A percentile compares a stretch with the other conserved stretches of the same genome.
These are phyloP conservation scores for Exophiala oligosperma DNA, from an alignment of 2,329 filamentous ascomycete species.

Conservation along the genomic window DNA sequence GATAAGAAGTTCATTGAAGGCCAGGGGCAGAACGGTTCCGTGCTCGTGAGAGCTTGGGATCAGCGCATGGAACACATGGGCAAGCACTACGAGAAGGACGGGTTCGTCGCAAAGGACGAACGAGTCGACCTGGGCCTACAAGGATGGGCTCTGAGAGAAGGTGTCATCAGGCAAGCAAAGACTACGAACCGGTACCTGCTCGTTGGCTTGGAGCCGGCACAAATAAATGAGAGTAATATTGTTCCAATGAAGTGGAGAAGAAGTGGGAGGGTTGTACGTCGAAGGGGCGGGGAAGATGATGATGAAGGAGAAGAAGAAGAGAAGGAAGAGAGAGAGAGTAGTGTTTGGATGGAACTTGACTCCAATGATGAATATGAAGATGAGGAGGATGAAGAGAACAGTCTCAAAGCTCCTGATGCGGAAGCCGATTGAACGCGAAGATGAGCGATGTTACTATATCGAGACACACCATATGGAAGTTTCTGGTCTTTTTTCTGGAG, in stretches of 20 bases:
- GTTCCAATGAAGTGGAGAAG: conserved; percentile 1
- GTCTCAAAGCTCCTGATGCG: no score
- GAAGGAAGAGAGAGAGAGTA: conserved; percentile 11
- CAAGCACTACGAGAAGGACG: conserved; percentile 69
- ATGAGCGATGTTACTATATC: no score
- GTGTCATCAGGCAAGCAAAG: conserved; percentile 22
- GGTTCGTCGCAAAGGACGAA: conserved; percentile 30
- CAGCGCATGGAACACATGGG: conserved; percentile 85
- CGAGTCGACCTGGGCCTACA: conserved; percentile 42
- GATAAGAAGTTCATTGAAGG: conserved; percentile 25
- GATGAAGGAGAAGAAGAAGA: not conserved
- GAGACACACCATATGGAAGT: no score
- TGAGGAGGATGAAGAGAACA: not conserved
- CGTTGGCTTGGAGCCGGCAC: conserved; percentile 10
- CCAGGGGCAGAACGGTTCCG: not conserved
- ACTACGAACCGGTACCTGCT: conserved; percentile 22
- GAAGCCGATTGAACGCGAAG: no score
- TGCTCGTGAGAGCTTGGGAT: conserved; percentile 64
- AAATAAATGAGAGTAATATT: not conserved
- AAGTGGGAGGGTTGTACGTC: conserved; percentile 2
- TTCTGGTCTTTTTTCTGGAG: no score
- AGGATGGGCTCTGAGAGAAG: conserved; percentile 41
- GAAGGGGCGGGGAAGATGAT: conserved; percentile 5
- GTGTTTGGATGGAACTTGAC: not conserved
- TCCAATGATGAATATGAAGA: not conserved